Conservation (phyloP, 108 stramenopile genomes). For the Nannochloropsis granulata region DNA sequence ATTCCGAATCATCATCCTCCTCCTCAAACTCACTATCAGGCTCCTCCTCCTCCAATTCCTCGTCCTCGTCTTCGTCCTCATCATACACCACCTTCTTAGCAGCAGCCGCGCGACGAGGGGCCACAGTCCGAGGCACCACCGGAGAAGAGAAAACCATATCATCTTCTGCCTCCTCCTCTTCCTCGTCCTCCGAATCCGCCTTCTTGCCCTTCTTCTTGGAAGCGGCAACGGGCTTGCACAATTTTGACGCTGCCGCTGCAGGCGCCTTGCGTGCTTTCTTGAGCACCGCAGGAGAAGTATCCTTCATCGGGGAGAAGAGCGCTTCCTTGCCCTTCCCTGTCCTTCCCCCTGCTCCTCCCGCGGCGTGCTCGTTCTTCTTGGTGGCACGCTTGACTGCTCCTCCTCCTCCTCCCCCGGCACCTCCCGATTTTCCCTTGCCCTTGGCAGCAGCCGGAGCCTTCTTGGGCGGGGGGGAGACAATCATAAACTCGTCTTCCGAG, state of each 20-base stretch:
- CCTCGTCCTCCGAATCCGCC: neutral
- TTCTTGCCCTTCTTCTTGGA: neutral
- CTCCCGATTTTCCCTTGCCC: neutral
- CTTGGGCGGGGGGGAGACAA: neutral
- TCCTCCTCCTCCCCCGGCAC: neutral
- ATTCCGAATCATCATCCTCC: constrained; percentile 17
- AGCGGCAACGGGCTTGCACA: neutral
- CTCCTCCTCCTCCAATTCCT: constrained; percentile 2
- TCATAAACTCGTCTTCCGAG: neutral
- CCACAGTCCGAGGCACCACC: neutral
- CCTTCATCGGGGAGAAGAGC: neutral
- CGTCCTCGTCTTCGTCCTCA: neutral
- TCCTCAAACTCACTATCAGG: neutral
- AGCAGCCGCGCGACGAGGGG: neutral
- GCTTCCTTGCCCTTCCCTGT: neutral
- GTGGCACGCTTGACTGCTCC: neutral
- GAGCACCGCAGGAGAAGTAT: neutral
- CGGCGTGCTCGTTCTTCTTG: neutral
- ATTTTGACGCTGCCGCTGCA: neutral
- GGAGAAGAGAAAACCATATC: neutral
- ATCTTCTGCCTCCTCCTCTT: neutral
- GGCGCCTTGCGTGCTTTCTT: neutral
- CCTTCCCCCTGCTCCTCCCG: neutral
- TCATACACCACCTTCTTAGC: neutral
- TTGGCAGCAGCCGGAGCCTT: constrained; percentile 12